These are phyloP conservation scores for Podospora comata DNA, from an alignment of 495 filamentous ascomycete species.

Conservation along the genomic window DNA sequence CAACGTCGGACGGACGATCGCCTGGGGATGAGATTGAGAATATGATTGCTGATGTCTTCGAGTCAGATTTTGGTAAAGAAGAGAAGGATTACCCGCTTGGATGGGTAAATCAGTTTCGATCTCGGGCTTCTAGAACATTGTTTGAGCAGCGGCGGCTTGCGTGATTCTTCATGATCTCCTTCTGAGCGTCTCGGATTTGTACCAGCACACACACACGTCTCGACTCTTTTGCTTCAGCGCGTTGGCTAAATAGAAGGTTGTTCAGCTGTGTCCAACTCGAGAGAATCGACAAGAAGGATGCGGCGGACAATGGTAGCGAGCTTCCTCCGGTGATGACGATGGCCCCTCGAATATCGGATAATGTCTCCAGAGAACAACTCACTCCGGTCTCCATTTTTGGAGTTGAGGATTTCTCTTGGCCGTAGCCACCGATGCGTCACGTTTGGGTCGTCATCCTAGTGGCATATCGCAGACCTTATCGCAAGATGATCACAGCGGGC, in stretches of 20 bases:
- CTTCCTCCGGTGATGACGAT: background rate
- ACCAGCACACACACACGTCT: slow-evolving; percentile 12
- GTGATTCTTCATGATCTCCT: slow-evolving; percentile 19
- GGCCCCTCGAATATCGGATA: slow-evolving; percentile 21
- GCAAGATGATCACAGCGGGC: background rate
- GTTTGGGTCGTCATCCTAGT: background rate
- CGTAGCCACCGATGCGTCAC: background rate
- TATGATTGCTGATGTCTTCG: background rate
- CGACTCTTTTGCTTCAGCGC: slow-evolving; percentile 1
- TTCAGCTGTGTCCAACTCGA: background rate
- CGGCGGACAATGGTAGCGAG: slow-evolving; percentile 8
- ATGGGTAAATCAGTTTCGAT: slow-evolving; percentile 16
- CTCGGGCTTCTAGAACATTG: slow-evolving; percentile 19
- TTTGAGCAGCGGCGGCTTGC: slow-evolving; percentile 8
- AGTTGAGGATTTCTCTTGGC: background rate
- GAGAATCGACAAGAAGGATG: slow-evolving; percentile 3
- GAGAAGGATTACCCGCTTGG: slow-evolving; percentile 13
- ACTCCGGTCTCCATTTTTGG: background rate
- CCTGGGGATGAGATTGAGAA: background rate
- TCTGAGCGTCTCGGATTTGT: slow-evolving; percentile 17
- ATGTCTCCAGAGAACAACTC: slow-evolving; percentile 7
- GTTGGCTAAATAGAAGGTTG: slow-evolving; percentile 8
- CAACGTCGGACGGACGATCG: background rate
- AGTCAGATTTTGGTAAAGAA: background rate
- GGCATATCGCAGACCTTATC: background rate